Evolutionary conservation across 73 alveolate genomes (phyloP).

Genomic region (Tetrahymena elliotti): DNA sequence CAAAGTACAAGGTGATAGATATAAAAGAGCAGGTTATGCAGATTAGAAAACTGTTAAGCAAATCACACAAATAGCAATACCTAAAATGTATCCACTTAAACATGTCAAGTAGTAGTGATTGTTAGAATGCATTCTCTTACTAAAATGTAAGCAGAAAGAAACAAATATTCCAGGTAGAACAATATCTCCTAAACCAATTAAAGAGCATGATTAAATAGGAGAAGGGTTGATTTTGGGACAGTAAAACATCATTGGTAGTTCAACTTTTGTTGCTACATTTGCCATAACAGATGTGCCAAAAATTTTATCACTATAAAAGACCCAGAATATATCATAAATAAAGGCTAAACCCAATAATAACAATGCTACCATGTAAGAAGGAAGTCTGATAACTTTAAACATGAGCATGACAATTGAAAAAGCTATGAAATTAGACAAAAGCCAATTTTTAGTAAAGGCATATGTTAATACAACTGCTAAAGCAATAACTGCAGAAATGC

Average conservation of each 20-base stretch:
- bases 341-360: constrained; percentile 68
- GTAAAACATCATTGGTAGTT: constrained; percentile 89
- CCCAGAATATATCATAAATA: constrained; percentile 94
- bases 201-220: constrained; percentile 47
- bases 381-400: constrained; percentile 72
- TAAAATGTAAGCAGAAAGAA: constrained; percentile 81
- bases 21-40: constrained; percentile 50
- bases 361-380: constrained; percentile 80
- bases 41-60: constrained; percentile 7
- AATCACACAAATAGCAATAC: constrained; percentile 13
- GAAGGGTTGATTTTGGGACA: constrained; percentile 68
- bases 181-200: constrained; percentile 94
- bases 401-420: constrained; percentile 64
- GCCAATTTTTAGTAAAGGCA: constrained; percentile 64
- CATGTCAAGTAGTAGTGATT: constrained; percentile 13
- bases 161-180: constrained; percentile 92
- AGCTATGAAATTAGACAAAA: constrained; percentile 76
- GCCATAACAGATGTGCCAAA: constrained; percentile 96
- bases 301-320: constrained; percentile 25
- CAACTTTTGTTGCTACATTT: constrained; percentile 83
- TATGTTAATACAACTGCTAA: not conserved
- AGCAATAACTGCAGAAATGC: not conserved
- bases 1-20: constrained; percentile 29
- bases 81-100: constrained; percentile 16
- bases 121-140: constrained; percentile 2